Evolutionary conservation across 192 early-diverging fungal genomes (phyloP), one percentile per base, ranked within the genome.

Genomic region (Rhizoclosmatium globosum): DNA sequence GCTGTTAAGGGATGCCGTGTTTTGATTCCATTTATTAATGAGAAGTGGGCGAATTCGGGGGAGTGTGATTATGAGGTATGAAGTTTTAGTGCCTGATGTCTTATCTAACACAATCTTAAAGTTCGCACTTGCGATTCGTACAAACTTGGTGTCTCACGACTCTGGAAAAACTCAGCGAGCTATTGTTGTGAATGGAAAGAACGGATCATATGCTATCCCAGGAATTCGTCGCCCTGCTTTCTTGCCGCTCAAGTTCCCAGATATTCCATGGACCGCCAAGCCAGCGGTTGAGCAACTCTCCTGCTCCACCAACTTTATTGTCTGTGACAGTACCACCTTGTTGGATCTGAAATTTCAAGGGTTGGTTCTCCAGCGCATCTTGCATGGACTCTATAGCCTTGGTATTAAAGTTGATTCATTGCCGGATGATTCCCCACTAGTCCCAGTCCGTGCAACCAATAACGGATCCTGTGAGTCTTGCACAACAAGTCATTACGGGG

Each of bases 1-100:
- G 76, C 76, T n/a, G 76, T 77, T 4, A 77, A 77, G 3, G 45
- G 41, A 6, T 71, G 64, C 23, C 76, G 76, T 61, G 66, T 79
- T 7, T 21, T 79, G 50, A 50, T 79, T 19, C 57, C 77, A 17
- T 71, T 79, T 17, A 47, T 79, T 41, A 79, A 71, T 44, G 15
- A 58, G 17, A 68, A 61, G 23, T 79, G 77, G 77, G 19, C n/a
- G 19, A 41, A 71, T 3, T 71, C 67, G 0, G 77, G 77, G 0
- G 77, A 79, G 71, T 79, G 77, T 48, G 64, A 79, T 50, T 2
- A 21, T 44, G 77, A 79, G 50, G 70, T 71, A n/a, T n/a, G n/a
- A n/a, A n/a, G n/a, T n/a, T n/a, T n/a, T n/a, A n/a, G n/a, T n/a
- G n/a, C n/a, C n/a, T n/a, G n/a, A n/a, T n/a, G n/a, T n/a, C n/a